phyloP scores from a whole-genome alignment of 1,139 yeast genomes.

The Sugiyamaella castrensis region DNA sequence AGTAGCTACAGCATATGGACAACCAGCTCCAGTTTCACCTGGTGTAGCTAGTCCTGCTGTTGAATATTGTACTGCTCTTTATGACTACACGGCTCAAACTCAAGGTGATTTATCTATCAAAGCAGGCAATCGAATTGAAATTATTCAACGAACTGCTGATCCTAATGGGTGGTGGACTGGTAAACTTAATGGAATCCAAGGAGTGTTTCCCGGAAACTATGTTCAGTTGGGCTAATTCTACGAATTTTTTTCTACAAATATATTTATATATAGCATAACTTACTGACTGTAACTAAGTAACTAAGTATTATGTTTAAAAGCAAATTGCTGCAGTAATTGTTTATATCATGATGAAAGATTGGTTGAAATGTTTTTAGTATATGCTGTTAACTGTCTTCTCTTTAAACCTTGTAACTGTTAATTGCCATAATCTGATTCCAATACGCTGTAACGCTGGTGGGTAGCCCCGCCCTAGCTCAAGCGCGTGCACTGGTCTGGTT shows the following conservation, averaged over 20 bases:
- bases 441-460: no score
- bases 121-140: slow-evolving; percentile 84
- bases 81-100: slow-evolving; percentile 78
- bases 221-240: slow-evolving; percentile 67
- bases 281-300: background rate
- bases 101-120: slow-evolving; percentile 84
- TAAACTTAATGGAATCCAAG: slow-evolving; percentile 75
- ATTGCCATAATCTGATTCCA: no score
- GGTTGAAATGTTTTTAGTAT: no score
- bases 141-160: slow-evolving; percentile 77
- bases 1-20: slow-evolving; percentile 19
- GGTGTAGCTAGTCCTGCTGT: slow-evolving; percentile 42
- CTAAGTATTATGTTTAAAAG: background rate
- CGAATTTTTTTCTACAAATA: background rate
- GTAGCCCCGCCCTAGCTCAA: no score
- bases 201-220: slow-evolving; percentile 94
- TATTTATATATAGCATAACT: no score
- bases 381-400: no score
- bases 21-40: slow-evolving; percentile 27
- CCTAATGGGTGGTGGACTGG: slow-evolving; percentile 99
- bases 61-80: slow-evolving; percentile 69
- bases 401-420: no score
- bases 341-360: no score
- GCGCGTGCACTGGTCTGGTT: no score
- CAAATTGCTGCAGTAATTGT: no score